phyloP scores from a whole-genome alignment of 2,329 filamentous ascomycete genomes.

The Beauveria sp. region DNA sequence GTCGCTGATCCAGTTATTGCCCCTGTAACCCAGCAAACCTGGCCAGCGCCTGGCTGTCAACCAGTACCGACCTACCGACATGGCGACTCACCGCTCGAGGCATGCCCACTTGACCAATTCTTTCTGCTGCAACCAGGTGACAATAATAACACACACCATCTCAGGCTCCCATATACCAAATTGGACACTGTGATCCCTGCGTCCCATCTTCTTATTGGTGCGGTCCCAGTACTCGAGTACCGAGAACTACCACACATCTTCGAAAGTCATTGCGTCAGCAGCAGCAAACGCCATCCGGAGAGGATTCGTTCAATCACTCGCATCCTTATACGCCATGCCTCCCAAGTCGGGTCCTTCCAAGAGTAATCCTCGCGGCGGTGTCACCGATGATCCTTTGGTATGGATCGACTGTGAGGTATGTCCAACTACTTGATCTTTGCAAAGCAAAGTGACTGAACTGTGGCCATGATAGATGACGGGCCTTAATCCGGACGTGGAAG shows the following conservation, averaged over 20 bases:
- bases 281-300: background rate
- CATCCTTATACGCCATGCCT: background rate
- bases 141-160: background rate
- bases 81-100: background rate
- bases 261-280: background rate
- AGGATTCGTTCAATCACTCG: background rate
- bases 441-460: background rate
- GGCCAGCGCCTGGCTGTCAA: background rate
- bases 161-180: background rate
- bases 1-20: background rate
- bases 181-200: conserved; percentile 1
- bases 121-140: background rate
- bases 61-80: background rate
- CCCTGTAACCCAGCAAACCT: background rate
- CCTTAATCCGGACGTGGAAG: conserved; percentile 64
- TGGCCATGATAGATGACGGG: conserved; percentile 65
- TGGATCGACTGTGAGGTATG: conserved; percentile 70
- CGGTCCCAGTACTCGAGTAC: background rate
- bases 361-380: conserved; percentile 9
- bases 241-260: background rate
- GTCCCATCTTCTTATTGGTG: background rate
- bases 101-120: background rate
- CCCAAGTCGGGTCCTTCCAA: conserved; percentile 15
- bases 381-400: conserved; percentile 55
- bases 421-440: background rate